phyloP scores from a whole-genome alignment of 345 rosid genomes.

The Reutealis trisperma region DNA sequence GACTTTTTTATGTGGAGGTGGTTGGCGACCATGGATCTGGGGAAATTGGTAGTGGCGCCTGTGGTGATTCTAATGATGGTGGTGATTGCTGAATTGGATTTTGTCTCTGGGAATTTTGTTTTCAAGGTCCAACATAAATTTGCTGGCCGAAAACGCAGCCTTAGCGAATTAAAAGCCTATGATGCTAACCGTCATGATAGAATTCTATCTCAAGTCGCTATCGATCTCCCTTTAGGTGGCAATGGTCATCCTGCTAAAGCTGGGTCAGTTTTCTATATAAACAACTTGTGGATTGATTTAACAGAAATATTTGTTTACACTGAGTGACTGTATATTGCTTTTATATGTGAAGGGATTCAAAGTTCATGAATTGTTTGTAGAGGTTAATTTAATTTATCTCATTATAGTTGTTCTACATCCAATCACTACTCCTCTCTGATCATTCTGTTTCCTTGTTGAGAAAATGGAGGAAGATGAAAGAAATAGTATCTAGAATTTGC shows the following conservation, averaged over 20 bases:
- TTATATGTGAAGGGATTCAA: too few species aligned
- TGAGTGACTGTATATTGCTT: too few species aligned
- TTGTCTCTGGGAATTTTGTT: conserved; percentile 38
- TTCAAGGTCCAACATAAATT: conserved; percentile 69
- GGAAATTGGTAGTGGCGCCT: conserved; percentile 23
- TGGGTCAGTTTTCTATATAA: conserved; percentile 46
- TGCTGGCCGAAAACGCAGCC: conserved; percentile 43
- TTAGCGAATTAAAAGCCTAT: conserved; percentile 57
- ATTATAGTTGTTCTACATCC: too few species aligned
- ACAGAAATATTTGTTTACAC: too few species aligned
- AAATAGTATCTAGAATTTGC: not conserved
- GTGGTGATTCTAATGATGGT: conserved; percentile 26
- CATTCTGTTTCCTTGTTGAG: not conserved
- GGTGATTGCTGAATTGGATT: conserved; percentile 29
- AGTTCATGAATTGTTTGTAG: too few species aligned
- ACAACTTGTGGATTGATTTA: too few species aligned
- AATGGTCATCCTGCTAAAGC: conserved; percentile 64
- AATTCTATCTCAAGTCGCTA: conserved; percentile 55
- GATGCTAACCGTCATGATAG: conserved; percentile 74
- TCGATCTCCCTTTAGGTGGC: conserved; percentile 76
- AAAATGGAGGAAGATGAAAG: not conserved
- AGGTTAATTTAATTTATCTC: too few species aligned
- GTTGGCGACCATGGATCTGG: conserved; percentile 31
- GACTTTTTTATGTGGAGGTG: too few species aligned
- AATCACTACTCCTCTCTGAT: too few species aligned